Evolutionary conservation across 345 rosid genomes (phyloP).

Genomic region (Camelina neglecta): DNA sequence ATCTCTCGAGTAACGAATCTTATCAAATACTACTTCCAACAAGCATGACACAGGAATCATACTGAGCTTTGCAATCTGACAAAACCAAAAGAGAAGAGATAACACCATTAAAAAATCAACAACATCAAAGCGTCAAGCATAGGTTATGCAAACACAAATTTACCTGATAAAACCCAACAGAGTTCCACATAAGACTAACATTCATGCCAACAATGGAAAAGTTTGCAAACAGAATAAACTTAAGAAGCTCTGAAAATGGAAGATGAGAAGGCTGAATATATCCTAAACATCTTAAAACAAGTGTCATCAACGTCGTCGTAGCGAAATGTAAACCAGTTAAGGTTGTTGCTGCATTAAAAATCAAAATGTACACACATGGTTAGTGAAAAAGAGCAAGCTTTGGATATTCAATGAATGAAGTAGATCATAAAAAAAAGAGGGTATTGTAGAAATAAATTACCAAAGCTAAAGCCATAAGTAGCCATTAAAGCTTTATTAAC

Average conservation of each 20-base stretch:
- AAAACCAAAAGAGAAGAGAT: constrained; percentile 21
- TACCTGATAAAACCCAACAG: constrained; percentile 97
- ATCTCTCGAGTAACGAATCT: constrained; percentile 79
- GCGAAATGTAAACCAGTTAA: constrained; percentile 15
- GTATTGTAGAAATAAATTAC: constrained; percentile 38
- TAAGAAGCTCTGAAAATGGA: constrained; percentile 71
- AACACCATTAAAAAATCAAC: constrained; percentile 34
- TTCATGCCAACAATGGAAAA: constrained; percentile 96
- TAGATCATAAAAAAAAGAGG: background rate
- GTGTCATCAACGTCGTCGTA: constrained; percentile 45
- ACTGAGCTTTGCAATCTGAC: constrained; percentile 88
- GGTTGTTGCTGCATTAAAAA: background rate
- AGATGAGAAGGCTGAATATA: constrained; percentile 88
- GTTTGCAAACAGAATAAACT: constrained; percentile 75
- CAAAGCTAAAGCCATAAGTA: constrained; percentile 86
- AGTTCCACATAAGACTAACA: constrained; percentile 96
- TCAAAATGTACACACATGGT: background rate
- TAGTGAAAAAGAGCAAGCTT: background rate
- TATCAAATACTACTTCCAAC: constrained; percentile 84
- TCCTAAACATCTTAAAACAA: constrained; percentile 73
- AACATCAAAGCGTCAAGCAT: background rate
- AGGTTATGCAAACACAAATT: background rate
- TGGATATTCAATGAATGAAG: background rate
- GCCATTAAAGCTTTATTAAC: constrained; percentile 95
- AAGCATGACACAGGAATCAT: constrained; percentile 94